phyloP scores from a whole-genome alignment of 352 stramenopile species.

The Peronospora belbahrii region DNA sequence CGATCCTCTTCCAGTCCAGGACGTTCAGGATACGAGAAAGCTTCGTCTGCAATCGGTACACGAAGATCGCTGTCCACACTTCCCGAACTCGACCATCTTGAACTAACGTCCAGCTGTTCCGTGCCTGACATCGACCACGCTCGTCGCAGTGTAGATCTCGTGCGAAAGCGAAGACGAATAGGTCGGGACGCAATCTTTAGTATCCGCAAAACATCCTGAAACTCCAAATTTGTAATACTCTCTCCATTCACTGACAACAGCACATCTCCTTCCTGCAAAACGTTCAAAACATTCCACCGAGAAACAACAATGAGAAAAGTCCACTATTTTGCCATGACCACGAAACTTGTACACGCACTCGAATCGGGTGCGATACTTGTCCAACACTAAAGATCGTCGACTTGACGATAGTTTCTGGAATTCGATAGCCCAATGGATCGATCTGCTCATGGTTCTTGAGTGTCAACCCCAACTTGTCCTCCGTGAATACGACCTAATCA shows the following conservation, averaged over 20 bases:
- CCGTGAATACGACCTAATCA: constrained; percentile 44
- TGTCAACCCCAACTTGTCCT: constrained; percentile 51
- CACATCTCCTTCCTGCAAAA: constrained; percentile 55
- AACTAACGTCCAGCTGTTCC: constrained; percentile 18
- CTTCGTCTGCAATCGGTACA: constrained; percentile 8
- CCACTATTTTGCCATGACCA: too few species aligned
- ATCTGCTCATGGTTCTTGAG: constrained; percentile 33
- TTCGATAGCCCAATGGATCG: constrained; percentile 17
- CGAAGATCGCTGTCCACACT: constrained; percentile 23
- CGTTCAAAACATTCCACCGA: not conserved
- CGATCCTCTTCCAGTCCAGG: constrained; percentile 34
- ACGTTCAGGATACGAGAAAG: constrained; percentile 30
- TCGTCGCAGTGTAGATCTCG: constrained; percentile 16
- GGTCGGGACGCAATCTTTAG: constrained; percentile 59
- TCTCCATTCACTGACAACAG: constrained; percentile 64
- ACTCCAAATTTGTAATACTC: constrained; percentile 53
- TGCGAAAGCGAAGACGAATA: constrained; percentile 58
- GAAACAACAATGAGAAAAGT: too few species aligned
- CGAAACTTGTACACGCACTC: constrained; percentile 17
- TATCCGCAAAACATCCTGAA: constrained; percentile 57
- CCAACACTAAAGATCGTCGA: constrained; percentile 39
- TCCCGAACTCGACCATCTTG: constrained; percentile 16
- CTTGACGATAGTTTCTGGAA: constrained; percentile 43
- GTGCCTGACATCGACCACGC: constrained; percentile 12
- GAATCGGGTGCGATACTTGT: constrained; percentile 47